phyloP scores from a whole-genome alignment of 345 rosid genomes.

The Murraya koenigii region DNA sequence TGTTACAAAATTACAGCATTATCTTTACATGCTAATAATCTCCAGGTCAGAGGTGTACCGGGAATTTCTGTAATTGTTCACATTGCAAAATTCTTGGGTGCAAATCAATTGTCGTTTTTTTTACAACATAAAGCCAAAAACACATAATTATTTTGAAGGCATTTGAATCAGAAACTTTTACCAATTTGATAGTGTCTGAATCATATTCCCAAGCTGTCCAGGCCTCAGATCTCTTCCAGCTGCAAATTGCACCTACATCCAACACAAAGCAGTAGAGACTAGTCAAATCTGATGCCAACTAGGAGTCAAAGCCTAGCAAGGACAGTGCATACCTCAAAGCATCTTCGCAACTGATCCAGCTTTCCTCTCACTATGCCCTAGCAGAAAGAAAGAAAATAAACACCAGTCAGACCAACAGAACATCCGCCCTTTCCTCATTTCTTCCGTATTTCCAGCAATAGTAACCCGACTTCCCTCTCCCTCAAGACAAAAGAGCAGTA shows the following conservation, averaged over 20 bases:
- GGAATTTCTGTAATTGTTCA: background rate
- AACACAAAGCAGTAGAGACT: slow-evolving; percentile 7
- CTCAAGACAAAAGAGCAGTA: background rate
- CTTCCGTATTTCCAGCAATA: background rate
- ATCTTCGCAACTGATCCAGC: slow-evolving; percentile 88
- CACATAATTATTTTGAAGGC: background rate
- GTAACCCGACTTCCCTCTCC: background rate
- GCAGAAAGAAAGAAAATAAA: slow-evolving; percentile 6
- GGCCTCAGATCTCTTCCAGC: slow-evolving; percentile 97
- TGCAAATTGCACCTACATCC: slow-evolving; percentile 82
- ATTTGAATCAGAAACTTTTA: slow-evolving; percentile 28
- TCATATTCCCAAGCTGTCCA: slow-evolving; percentile 81
- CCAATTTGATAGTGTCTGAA: slow-evolving; percentile 88
- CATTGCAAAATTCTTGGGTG: background rate
- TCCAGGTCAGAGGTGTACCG: background rate
- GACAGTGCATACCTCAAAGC: slow-evolving; percentile 70
- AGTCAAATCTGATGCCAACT: background rate
- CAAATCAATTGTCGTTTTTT: background rate
- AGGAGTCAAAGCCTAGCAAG: background rate
- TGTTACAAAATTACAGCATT: too few species aligned
- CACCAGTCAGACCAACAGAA: background rate
- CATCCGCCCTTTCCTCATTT: background rate
- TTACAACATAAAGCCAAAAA: background rate
- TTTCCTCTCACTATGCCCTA: slow-evolving; percentile 98
- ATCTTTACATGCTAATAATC: background rate